These are phyloP conservation scores for Silene latifolia DNA, from an alignment of 148 eudicot species.

Conservation along the genomic window DNA sequence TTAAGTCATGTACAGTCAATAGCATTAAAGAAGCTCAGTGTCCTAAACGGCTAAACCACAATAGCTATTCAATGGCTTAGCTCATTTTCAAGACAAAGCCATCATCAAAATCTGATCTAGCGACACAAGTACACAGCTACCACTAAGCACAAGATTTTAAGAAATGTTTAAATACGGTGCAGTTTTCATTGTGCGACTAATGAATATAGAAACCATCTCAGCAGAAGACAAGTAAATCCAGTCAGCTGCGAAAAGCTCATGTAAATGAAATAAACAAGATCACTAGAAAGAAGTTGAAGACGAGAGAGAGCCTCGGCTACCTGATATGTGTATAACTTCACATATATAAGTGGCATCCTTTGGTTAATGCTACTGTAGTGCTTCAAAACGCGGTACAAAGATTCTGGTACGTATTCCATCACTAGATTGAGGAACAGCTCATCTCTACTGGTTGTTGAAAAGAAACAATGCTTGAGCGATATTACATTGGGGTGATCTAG, in stretches of 20 bases:
- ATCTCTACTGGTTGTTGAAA: constrained; percentile 71
- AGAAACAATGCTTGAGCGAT: constrained; percentile 77
- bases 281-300: not conserved
- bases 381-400: constrained; percentile 65
- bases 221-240: not conserved
- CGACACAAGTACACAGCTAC: not conserved
- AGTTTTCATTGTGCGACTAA: not conserved
- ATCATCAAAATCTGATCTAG: not conserved
- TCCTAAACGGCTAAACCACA: too few species aligned
- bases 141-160: too few species aligned
- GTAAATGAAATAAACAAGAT: not conserved
- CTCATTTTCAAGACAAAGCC: too few species aligned
- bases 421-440: constrained; percentile 80
- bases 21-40: too few species aligned
- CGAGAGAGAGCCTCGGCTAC: constrained; percentile 25
- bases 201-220: not conserved
- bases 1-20: not conserved
- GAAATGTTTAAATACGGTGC: not conserved
- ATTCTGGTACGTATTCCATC: constrained; percentile 85
- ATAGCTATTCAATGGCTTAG: too few species aligned
- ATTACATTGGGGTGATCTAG: constrained; percentile 75
- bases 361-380: constrained; percentile 61
- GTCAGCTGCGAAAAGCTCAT: not conserved
- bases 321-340: constrained; percentile 82
- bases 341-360: constrained; percentile 78